Evolutionary conservation across 148 eudicot genomes (phyloP).

Genomic region (Rhododendron ferrugineum): DNA sequence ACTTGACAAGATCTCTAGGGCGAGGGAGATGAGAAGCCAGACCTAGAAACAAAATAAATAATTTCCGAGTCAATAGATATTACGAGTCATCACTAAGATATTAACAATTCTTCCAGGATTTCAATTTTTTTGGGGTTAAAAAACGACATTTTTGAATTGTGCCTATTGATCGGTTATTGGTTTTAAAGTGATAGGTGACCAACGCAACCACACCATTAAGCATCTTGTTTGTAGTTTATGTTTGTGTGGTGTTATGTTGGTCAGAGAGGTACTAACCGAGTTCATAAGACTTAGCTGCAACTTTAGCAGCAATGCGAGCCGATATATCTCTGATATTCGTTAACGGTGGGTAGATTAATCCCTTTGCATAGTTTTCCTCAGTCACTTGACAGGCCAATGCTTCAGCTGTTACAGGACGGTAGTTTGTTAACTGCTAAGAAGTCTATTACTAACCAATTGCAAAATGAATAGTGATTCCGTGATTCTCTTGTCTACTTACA

Average conservation of each 20-base stretch:
- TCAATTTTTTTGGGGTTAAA: no score
- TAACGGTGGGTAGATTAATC: slow-evolving; percentile 52
- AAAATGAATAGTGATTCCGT: neutral
- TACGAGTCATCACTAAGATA: neutral
- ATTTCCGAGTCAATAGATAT: neutral
- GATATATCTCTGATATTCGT: slow-evolving; percentile 49
- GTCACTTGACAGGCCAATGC: slow-evolving; percentile 81
- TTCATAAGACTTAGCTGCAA: slow-evolving; percentile 51
- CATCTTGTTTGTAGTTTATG: neutral
- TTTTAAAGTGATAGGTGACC: neutral
- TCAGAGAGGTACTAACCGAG: slow-evolving; percentile 32
- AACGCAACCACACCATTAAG: neutral
- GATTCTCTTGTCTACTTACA: slow-evolving; percentile 42
- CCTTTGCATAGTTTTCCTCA: slow-evolving; percentile 44
- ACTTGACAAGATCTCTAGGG: slow-evolving; percentile 57
- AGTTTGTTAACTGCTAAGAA: neutral
- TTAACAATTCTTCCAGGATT: neutral
- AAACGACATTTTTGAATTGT: neutral
- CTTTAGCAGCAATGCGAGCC: slow-evolving; percentile 50
- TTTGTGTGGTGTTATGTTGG: no score
- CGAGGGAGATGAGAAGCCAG: slow-evolving; percentile 78
- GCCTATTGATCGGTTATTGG: neutral
- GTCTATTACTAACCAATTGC: neutral
- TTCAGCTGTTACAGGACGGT: slow-evolving; percentile 49
- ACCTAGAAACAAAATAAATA: slow-evolving; percentile 32